These are phyloP conservation scores for Artemisia annua DNA, from an alignment of 129 eudicot genomes.

Conservation along the genomic window DNA sequence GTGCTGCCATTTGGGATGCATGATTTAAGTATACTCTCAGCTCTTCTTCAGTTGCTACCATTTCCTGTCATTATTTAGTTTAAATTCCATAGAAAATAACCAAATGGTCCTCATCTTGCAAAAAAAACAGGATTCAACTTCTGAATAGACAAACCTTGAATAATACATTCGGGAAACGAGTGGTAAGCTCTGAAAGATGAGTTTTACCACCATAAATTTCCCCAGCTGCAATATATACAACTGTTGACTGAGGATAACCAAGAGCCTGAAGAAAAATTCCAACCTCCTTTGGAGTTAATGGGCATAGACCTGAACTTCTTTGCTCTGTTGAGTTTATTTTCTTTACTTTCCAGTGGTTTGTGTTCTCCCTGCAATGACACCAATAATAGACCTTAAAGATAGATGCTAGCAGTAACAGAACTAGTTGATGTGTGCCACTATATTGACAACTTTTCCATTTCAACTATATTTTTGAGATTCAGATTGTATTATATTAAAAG, in stretches of 20 bases:
- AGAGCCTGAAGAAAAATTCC: constrained; percentile 89
- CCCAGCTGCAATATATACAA: constrained; percentile 91
- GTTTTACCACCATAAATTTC: constrained; percentile 88
- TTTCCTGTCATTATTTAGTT: constrained; percentile 58
- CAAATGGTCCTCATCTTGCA: neutral
- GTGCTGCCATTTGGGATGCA: constrained; percentile 93
- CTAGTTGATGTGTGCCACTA: too few relatives aligned
- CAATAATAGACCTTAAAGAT: constrained; percentile 2
- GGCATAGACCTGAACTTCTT: constrained; percentile 80
- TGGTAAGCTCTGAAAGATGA: constrained; percentile 74
- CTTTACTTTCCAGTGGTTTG: constrained; percentile 90
- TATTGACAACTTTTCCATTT: too few relatives aligned
- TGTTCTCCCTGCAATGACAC: constrained; percentile 56
- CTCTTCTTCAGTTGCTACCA: constrained; percentile 70
- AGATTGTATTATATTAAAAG: neutral
- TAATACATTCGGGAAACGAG: constrained; percentile 76
- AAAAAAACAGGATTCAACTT: neutral
- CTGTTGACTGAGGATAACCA: constrained; percentile 74
- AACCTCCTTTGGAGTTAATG: constrained; percentile 92
- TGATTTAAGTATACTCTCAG: constrained; percentile 54
- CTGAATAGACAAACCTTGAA: constrained; percentile 56
- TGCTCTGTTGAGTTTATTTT: constrained; percentile 84
- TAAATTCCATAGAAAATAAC: neutral
- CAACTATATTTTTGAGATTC: too few relatives aligned
- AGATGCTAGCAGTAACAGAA: neutral